Base-by-base conservation (phyloP, 345 rosid genomes). In the Microcos paniculata region DNA sequence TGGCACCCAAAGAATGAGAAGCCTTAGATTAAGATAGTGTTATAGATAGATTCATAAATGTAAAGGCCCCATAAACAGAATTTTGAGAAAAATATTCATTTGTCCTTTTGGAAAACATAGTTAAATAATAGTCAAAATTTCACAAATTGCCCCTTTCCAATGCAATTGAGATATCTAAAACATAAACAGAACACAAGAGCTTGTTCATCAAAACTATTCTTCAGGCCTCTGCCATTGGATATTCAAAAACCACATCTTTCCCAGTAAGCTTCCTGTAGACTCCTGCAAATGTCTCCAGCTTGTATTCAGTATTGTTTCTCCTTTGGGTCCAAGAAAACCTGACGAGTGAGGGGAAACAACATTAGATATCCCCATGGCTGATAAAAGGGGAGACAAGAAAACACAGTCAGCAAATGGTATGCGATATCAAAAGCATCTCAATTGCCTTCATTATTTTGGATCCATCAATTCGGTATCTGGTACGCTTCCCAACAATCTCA, bases 211-310 rank as follows among this genome's bases (percentile, higher is more conserved):
- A 46, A 49, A 45, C 45, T 70, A 9, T 42, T 75, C 81, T 81
- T 88, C 85, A 93, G 45, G 85, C 89, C 72, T 89, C 96, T 1
- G 87, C 33, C 31, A 73, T 43, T 4, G 98, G 97, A 75, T 84
- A 94, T 53, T 94, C 98, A 52, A 94, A 94, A 75, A 90, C 98
- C 1, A 94, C 97, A 65, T 94, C 98, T 58, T 87, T 90, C 45
- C 95, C 97, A 0, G 94, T 88, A 72, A 94, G 95, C 84, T 90
- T 91, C 87, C 95, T 77, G 94, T 91, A 94, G 48, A 91, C 97
- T 51, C 90, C 92, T 4, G 87, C 66, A 82, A 89, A 85, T 4
- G 97, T 82, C 79, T 91, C 95, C 53, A 91, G 83, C 86, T 94
- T 91, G 89, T 89, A 89, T 73, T 94, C 97, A 0, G 97, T 94